These are phyloP conservation scores for Whalleya microplaca DNA, from an alignment of 2,329 filamentous ascomycete genomes.

Conservation along the genomic window DNA sequence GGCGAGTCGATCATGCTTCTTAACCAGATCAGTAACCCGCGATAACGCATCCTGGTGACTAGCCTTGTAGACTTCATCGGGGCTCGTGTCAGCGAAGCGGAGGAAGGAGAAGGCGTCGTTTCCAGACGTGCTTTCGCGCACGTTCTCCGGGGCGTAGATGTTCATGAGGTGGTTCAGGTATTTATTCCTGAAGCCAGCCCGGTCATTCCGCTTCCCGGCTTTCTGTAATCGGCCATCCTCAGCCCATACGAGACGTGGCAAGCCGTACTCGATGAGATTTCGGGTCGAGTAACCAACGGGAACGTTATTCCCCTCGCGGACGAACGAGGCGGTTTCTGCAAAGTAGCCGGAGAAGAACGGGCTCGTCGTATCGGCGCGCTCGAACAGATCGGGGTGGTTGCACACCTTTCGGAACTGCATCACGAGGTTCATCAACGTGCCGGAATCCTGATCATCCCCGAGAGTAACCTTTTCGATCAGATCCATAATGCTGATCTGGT, in stretches of 20 bases:
- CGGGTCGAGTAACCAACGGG: constrained; percentile 85
- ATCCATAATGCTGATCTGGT: constrained; percentile 98
- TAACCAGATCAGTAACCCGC: constrained; percentile 66
- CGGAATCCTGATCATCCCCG: constrained; percentile 92
- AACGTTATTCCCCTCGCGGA: constrained; percentile 82
- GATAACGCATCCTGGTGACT: constrained; percentile 74
- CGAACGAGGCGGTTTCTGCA: constrained; percentile 92
- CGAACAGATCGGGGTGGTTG: constrained; percentile 96
- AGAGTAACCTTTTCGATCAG: constrained; percentile 95
- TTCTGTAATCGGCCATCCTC: constrained; percentile 77
- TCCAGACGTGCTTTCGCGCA: constrained; percentile 64
- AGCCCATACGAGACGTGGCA: constrained; percentile 83
- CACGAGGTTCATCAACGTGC: constrained; percentile 97
- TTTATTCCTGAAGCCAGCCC: constrained; percentile 79
- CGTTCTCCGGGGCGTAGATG: constrained; percentile 82
- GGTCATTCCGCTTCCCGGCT: constrained; percentile 71
- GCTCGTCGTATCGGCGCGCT: constrained; percentile 88
- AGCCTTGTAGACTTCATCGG: constrained; percentile 70
- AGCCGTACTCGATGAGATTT: constrained; percentile 80
- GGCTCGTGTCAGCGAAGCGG: constrained; percentile 79
- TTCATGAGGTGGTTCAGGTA: constrained; percentile 84
- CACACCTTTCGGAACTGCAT: constrained; percentile 99
- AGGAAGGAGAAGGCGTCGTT: constrained; percentile 84
- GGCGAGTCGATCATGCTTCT: constrained; percentile 62
- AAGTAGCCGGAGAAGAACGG: constrained; percentile 84